Evolutionary conservation across 2,329 filamentous ascomycete species (phyloP).

Genomic region (Chaetomiaceae sp.): DNA sequence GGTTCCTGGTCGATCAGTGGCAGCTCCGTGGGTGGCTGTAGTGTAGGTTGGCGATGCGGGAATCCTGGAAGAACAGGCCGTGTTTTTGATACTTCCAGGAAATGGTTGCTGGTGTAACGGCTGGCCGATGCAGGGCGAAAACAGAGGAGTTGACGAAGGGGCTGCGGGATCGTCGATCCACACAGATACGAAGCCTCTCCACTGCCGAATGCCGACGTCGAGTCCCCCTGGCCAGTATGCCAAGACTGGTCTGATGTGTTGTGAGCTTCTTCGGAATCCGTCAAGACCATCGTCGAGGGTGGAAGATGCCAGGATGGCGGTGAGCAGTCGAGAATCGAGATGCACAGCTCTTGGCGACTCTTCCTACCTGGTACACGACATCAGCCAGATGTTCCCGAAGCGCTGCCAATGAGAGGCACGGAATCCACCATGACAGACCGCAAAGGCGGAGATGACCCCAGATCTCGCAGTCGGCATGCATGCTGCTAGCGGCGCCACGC

Average conservation of each 20-base stretch:
- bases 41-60: slow-evolving; percentile 32
- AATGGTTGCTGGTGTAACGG: not conserved
- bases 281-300: not conserved
- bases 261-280: not conserved
- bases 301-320: slow-evolving; percentile 10
- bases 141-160: not conserved
- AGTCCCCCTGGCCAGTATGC: slow-evolving; percentile 4
- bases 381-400: not conserved
- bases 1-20: not conserved
- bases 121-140: not conserved
- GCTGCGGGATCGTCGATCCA: slow-evolving; percentile 2
- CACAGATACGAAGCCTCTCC: slow-evolving; percentile 17
- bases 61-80: slow-evolving; percentile 25
- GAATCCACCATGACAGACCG: not conserved
- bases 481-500: slow-evolving; percentile 11
- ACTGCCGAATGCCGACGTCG: slow-evolving; percentile 12
- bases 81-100: not conserved
- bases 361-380: not conserved
- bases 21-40: not conserved
- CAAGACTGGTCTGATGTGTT: slow-evolving; percentile 8
- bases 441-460: not conserved
- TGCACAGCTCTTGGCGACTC: slow-evolving; percentile 11
- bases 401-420: slow-evolving; percentile 17
- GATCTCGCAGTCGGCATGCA: slow-evolving; percentile 11
- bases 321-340: no score